Base-by-base conservation (phyloP, 345 rosid genomes). In the Sonneratia caseolaris region DNA sequence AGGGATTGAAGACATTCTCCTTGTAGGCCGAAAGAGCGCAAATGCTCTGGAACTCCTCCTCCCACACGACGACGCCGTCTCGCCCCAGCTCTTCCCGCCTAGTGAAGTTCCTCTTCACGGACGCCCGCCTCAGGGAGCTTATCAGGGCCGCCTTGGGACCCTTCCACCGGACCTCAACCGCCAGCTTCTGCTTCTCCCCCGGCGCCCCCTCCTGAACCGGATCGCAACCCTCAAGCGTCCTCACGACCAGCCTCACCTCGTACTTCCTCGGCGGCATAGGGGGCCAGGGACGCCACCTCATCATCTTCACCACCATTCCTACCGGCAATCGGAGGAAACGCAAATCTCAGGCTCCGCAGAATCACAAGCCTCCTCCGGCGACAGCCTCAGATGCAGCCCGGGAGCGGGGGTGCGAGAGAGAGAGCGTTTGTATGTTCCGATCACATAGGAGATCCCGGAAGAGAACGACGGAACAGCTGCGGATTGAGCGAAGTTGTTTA, bases 271-370 rank as follows among this genome's bases (percentile, higher is more conserved):
- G 79, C 76, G 83, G 67, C 45, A 61, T 80, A 2, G 97, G 93
- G 73, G 96, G 96, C 93, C 96, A 87, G 24, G 96, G 97, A 73
- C 97, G 86, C 97, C 99, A 90, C 82, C 86, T 86, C 93, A 95
- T 95, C 99, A 92, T 95, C 90, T 90, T 92, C 76, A 85, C 99
- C 82, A 89, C 97, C 97, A 89, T 89, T 82, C 72, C 69, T 66
- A 73, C 72, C 66, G 70, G 37, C n/a, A 53, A 22, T 36, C 53
- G 47, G 40, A 55, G 36, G 21, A 2, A 42, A 12, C 47, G 12
- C 11, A 37, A 35, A 15, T 24, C 22, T 9, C 57, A 51, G 36
- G 35, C 48, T 16, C 51, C 45, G 10, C 45, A 42, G 45, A 9
- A 42, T 9, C 45, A 42, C 7, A 42, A 42, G 10, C 5, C 45